phyloP scores from a whole-genome alignment of 306 rosid species.

The Medicago truncatula region DNA sequence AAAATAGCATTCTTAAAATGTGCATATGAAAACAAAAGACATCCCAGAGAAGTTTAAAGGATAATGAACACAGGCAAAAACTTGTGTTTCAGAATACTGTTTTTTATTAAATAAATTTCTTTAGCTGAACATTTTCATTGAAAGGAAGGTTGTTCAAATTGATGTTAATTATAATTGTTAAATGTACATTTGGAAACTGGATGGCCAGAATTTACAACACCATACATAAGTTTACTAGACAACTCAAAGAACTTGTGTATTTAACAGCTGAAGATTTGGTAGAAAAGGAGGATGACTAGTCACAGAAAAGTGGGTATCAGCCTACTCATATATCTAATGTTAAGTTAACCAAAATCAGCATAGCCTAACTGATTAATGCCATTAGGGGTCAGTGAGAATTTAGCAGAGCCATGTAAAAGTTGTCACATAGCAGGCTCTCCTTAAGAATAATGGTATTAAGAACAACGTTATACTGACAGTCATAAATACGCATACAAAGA shows the following conservation, averaged over 20 bases:
- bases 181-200: background rate
- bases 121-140: background rate
- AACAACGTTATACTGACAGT: background rate
- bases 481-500: background rate
- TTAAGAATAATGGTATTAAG: background rate
- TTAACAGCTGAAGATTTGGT: slow-evolving; percentile 30
- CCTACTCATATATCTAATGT: slow-evolving; percentile 1
- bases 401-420: background rate
- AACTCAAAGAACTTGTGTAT: slow-evolving; percentile 27
- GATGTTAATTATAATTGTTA: background rate
- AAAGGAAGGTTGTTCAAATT: slow-evolving; percentile 13
- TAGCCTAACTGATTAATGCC: slow-evolving; percentile 16
- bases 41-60: slow-evolving; percentile 5
- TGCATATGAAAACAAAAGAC: slow-evolving; percentile 2
- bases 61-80: background rate
- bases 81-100: background rate
- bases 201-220: slow-evolving; percentile 28
- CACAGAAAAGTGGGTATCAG: background rate
- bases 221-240: slow-evolving; percentile 17
- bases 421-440: slow-evolving; percentile 5
- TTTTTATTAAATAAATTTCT: background rate
- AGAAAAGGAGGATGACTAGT: slow-evolving; percentile 19
- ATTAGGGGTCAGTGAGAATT: background rate
- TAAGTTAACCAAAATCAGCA: background rate
- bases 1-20: slow-evolving; percentile 33